Percentiles rank a stretch among this genome's conserved stretches.
Evolutionary conservation across 441 rosid genomes (phyloP).

Genomic region (Euphorbia celastroides): DNA sequence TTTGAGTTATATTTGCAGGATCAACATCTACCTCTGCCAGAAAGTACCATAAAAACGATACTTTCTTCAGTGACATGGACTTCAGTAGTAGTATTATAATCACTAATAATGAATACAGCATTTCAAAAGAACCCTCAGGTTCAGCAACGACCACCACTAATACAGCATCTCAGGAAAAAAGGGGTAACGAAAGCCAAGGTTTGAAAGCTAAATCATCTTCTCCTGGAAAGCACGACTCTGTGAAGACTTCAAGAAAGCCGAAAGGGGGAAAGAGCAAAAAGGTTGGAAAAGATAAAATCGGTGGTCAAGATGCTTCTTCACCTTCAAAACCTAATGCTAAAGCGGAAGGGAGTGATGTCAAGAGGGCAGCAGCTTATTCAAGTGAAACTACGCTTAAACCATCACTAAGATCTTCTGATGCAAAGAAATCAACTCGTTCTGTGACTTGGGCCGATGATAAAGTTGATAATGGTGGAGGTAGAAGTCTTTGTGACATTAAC

Average conservation of each 20-base stretch:
- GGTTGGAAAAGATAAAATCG: conserved; percentile 20
- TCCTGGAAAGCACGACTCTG: conserved; percentile 20
- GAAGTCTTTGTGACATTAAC: conserved; percentile 46
- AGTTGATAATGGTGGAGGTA: conserved; percentile 25
- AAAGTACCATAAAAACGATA: conserved; percentile 26
- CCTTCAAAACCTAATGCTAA: conserved; percentile 24
- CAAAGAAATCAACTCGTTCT: conserved; percentile 43
- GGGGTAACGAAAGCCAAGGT: conserved; percentile 27
- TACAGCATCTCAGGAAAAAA: conserved; percentile 21
- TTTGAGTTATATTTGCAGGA: conserved; percentile 38
- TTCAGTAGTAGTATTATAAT: conserved; percentile 63
- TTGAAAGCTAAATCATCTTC: conserved; percentile 31
- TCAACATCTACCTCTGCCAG: conserved; percentile 27
- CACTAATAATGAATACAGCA: conserved; percentile 45
- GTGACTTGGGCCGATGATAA: conserved; percentile 82
- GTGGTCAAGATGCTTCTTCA: conserved; percentile 25
- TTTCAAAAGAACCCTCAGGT: conserved; percentile 46
- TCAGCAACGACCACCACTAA: conserved; percentile 24
- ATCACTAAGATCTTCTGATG: conserved; percentile 55
- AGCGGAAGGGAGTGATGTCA: conserved; percentile 24
- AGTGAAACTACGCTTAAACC: conserved; percentile 45
- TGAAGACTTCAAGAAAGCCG: conserved; percentile 23
- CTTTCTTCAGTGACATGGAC: conserved; percentile 44
- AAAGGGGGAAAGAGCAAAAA: conserved; percentile 24
- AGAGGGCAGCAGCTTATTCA: conserved; percentile 26